Evolutionary conservation across 2,329 filamentous ascomycete genomes (phyloP), one percentile per base, ranked within the genome.

Genomic region (Aureobasidium melanogenum): DNA sequence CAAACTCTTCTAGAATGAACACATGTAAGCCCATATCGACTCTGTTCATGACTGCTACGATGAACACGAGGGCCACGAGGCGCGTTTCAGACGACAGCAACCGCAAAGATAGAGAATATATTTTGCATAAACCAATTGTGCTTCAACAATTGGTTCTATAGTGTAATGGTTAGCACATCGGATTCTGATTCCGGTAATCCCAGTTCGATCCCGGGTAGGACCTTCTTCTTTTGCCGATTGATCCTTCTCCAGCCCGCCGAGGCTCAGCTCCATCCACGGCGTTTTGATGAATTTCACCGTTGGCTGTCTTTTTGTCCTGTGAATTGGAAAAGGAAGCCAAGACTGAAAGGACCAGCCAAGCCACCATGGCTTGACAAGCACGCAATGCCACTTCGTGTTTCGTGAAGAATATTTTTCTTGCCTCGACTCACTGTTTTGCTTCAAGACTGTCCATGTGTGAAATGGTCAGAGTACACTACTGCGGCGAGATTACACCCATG

Each of bases 161-260:
- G 60, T 62, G 60, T 62, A 62, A 57, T 57, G 60, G 60, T 57
- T 62, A 62, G 51, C 60, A 62, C 60, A 50, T 54, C 48, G 44
- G 60, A 62, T 62, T 62, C 60, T 62, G 60, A 62, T 62, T 62
- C 60, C 44, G 48, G 60, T 50, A 46, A 62, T 51, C 60, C 60
- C 32, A 51, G 60, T 62, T 62, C 60, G 60, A 62, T 62, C 44
- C 60, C 60, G 32, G 60, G 60, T 57, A 62, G 38, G 60, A 57
- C 60, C 60, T 48, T 51, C 17, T 15, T 22, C 30, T 56, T 61
- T 55, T 55, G 51, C n/a, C n/a, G n/a, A n/a, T n/a, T n/a, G n/a
- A n/a, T n/a, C n/a, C n/a, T n/a, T n/a, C n/a, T n/a, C n/a, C n/a
- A 6, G 3, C 26, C 12, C 6, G 12, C 14, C 32, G 14, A 15